Base-by-base conservation (phyloP, 495 filamentous ascomycete genomes). In the Penicillium lividum region DNA sequence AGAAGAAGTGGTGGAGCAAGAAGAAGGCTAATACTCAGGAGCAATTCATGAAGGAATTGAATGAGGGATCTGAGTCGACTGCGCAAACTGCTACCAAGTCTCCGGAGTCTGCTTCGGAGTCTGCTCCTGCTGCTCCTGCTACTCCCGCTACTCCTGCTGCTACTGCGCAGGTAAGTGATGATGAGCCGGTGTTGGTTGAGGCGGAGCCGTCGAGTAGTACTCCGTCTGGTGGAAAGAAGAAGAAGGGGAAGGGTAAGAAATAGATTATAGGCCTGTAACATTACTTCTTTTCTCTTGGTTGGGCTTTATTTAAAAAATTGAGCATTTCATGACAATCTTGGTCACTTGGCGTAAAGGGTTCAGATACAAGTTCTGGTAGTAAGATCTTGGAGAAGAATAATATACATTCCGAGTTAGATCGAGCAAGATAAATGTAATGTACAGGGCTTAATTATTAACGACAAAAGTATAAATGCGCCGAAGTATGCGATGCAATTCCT, bases 1-100 rank as follows among this genome's bases (percentile, higher is more conserved):
- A 98, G 70, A 89, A 88, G 68, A 82, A 85, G 58, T 96, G 91
- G 92, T 98, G 94, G 94, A 83, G 84, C 44, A 86, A 90, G 76
- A 93, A 92, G 81, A 85, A 87, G 64, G 81, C 84, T 42, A 79
- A 76, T 40, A 89, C 94, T 55, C 79, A 89, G 72, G 80, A 84
- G 16, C 87, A 89, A 15, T 91, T 94, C 64, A 86, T 94, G 87
- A 92, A 91, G 75, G 91, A 96, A 73, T 71, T 93, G 29, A 88
- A 92, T 29, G 83, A 78, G 28, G 73, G 62, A 66, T 65, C 57
- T 29, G 58, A 30, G 15, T 42, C 34, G 33, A 13, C 55, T 22
- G 56, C 22, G 15, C 46, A 57, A 46, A 50, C 59, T 46, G 72
- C 59, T 28, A 57, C 53, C 62, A 79, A 73, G 63, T 68, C 56